Evolutionary conservation across 306 rosid species (phyloP), one percentile per base, ranked within the genome.

Genomic region (Cucurbita maxima): DNA sequence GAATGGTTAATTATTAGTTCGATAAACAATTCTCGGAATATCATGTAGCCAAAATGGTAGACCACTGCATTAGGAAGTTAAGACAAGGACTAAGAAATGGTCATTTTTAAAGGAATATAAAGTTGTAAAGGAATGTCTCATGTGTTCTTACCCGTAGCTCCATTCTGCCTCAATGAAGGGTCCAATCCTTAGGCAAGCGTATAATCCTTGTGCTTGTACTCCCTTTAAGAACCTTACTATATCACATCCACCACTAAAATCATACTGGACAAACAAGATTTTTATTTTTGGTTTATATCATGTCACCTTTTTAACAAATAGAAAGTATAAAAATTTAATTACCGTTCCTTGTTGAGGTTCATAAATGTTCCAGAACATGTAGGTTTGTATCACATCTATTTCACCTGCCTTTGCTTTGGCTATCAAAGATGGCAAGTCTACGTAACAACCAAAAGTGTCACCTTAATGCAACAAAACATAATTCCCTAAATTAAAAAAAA

Each of bases 331-430:
- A 72, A 44, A 71, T 44, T 40, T 68, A 34, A 37, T 48, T 47
- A 87, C 98, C 86, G 82, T 82, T 73, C 87, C 97, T 79, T 79
- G 83, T 58, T 62, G 83, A 76, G 90, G 94, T 69, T 93, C 98
- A 36, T 93, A 96, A 78, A 90, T 85, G 84, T 93, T 89, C 98
- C 98, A 90, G 80, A 93, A 93, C 55, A 90, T 97, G 25, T 90
- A 87, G 43, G 97, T 93, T 80, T 90, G 88, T 74, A 93, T 88
- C 50, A 82, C 97, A 72, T 88, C 89, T 73, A 93, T 40, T 51
- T 97, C 97, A 8, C 98, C 98, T 77, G 80, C 82, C 78, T 82
- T 90, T 55, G 97, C 98, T 79, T 86, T 88, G 11, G 88, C 83
- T 75, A 93, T 84, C 73, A 93, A 66, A 72, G 85, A 67, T 14